These are phyloP conservation scores for Colletotrichum gigasporum DNA, from an alignment of 2,329 filamentous ascomycete species.

Conservation along the genomic window DNA sequence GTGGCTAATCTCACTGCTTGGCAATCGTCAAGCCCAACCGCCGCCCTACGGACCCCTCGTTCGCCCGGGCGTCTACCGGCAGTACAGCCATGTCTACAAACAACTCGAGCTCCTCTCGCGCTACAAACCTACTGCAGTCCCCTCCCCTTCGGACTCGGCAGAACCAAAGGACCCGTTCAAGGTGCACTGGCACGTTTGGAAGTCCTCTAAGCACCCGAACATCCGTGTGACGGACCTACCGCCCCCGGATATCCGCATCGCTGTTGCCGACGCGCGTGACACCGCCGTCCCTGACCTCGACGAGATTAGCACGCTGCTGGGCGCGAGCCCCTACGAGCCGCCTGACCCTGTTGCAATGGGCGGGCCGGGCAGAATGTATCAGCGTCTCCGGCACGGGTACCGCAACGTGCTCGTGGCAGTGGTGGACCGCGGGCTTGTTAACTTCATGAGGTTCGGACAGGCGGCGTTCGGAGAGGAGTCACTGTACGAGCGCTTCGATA, in stretches of 20 bases:
- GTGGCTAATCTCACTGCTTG: conserved; percentile 63
- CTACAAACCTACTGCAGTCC: conserved; percentile 63
- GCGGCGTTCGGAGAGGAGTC: conserved; percentile 80
- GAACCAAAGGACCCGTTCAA: conserved; percentile 66
- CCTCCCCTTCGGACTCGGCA: too few species aligned
- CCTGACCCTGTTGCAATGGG: conserved; percentile 49
- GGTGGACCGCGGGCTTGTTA: conserved; percentile 89
- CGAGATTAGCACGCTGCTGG: conserved; percentile 77
- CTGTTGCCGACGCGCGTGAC: conserved; percentile 80
- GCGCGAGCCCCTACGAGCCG: conserved; percentile 76
- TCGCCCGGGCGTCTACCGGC: conserved; percentile 70
- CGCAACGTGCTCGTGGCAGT: conserved; percentile 87
- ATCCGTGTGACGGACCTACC: conserved; percentile 86
- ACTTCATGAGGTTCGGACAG: conserved; percentile 85
- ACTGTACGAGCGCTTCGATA: conserved; percentile 70
- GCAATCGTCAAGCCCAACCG: conserved; percentile 38
- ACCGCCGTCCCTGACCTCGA: conserved; percentile 77
- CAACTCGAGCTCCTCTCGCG: conserved; percentile 78
- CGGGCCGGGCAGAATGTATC: conserved; percentile 69
- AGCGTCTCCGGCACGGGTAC: conserved; percentile 83
- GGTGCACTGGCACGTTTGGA: conserved; percentile 85
- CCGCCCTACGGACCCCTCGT: conserved; percentile 65
- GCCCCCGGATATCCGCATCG: conserved; percentile 83
- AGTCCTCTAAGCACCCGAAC: conserved; percentile 64
- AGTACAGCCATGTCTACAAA: conserved; percentile 77